Percentiles rank a stretch among this genome's conserved stretches.
These are phyloP conservation scores for Erysiphe pulchra DNA, from an alignment of 2,329 filamentous ascomycete species.

Conservation along the genomic window DNA sequence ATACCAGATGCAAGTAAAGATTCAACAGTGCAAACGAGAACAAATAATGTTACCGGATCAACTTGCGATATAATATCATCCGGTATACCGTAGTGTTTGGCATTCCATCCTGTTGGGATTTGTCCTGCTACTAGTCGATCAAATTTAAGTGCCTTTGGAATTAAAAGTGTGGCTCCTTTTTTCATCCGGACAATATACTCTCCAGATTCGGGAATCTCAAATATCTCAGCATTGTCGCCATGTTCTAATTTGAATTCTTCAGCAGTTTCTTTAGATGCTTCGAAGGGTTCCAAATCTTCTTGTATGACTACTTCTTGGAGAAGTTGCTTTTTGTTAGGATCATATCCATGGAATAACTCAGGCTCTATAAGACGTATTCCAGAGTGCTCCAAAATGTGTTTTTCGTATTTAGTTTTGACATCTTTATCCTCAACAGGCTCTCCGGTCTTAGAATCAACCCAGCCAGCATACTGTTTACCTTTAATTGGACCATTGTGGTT, in stretches of 20 bases:
- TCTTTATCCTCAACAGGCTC: conserved; percentile 97
- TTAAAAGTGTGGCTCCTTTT: conserved; percentile 85
- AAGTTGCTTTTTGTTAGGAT: conserved; percentile 95
- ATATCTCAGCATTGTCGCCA: conserved; percentile 91
- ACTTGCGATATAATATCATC: conserved; percentile 97
- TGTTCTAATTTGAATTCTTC: conserved; percentile 95
- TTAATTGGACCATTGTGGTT: conserved; percentile 94
- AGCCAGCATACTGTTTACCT: conserved; percentile 87
- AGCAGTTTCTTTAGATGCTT: conserved; percentile 88
- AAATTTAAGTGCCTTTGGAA: conserved; percentile 91
- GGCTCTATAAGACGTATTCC: conserved; percentile 96
- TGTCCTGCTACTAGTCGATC: conserved; percentile 94
- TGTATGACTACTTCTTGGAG: conserved; percentile 95
- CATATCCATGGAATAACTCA: conserved; percentile 87
- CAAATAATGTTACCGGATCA: conserved; percentile 84
- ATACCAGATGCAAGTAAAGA: conserved; percentile 80
- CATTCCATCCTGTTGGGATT: conserved; percentile 90
- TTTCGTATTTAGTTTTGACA: conserved; percentile 92
- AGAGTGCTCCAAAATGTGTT: conserved; percentile 82
- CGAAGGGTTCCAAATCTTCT: conserved; percentile 90
- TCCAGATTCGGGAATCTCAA: conserved; percentile 78
- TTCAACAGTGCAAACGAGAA: conserved; percentile 83
- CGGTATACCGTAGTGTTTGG: conserved; percentile 83
- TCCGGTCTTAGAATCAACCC: conserved; percentile 82
- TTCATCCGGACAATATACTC: conserved; percentile 86